Evolutionary conservation across 805 yeast genomes (phyloP).

Genomic region (Yamadazyma paraphyllophila): DNA sequence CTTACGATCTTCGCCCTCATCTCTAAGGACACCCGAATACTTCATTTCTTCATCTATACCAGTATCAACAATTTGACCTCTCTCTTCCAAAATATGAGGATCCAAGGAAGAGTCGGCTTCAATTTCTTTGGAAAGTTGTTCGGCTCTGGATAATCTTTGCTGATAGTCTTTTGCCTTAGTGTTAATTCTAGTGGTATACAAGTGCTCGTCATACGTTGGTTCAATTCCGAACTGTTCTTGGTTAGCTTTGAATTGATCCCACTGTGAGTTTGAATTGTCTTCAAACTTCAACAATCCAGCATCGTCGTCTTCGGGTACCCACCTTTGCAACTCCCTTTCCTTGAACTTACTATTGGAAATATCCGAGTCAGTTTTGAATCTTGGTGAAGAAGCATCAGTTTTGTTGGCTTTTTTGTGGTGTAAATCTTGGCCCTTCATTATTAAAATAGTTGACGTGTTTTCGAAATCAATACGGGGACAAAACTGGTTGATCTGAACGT

Average conservation of each 20-base stretch:
- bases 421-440: constrained; percentile 8
- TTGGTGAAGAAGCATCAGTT: constrained; percentile 9
- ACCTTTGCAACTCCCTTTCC: constrained; percentile 76
- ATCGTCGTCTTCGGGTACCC: constrained; percentile 60
- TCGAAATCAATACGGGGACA: background rate
- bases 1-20: background rate
- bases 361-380: constrained; percentile 82
- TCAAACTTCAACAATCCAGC: constrained; percentile 29
- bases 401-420: constrained; percentile 1
- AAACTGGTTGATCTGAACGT: background rate
- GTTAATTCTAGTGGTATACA: constrained; percentile 79
- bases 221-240: constrained; percentile 84
- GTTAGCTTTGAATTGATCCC: constrained; percentile 97
- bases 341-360: constrained; percentile 54
- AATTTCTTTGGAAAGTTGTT: constrained; percentile 77
- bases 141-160: constrained; percentile 67
- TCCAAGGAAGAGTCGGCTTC: constrained; percentile 68
- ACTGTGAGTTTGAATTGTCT: constrained; percentile 32
- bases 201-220: constrained; percentile 78
- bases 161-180: constrained; percentile 70
- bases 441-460: background rate
- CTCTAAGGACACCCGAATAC: constrained; percentile 85
- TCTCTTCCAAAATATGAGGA: constrained; percentile 85
- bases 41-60: constrained; percentile 92
- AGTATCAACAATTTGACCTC: constrained; percentile 79